Conservation (phyloP, 176 grass and related monocot genomes). For the Paspalum vaginatum region DNA sequence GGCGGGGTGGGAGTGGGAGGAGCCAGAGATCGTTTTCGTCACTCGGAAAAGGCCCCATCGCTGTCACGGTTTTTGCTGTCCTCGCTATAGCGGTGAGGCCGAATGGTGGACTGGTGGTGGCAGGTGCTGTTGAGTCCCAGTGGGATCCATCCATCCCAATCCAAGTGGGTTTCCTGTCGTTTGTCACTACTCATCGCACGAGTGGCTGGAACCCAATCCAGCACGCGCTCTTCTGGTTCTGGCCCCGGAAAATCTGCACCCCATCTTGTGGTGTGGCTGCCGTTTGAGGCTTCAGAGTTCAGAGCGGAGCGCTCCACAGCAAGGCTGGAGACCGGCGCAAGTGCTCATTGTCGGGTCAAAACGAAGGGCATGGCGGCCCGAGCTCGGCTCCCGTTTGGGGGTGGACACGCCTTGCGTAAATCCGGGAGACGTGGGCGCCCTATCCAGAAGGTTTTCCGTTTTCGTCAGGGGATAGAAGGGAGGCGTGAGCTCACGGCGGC, state of each 20-base stretch:
- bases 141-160: constrained; percentile 30
- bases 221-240: background rate
- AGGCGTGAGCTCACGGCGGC: background rate
- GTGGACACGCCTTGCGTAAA: background rate
- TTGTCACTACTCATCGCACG: background rate
- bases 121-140: background rate
- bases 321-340: background rate
- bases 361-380: background rate
- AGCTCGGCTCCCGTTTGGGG: background rate
- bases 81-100: background rate
- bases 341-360: background rate
- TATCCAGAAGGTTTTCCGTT: no score
- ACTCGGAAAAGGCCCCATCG: background rate
- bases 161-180: constrained; percentile 24
- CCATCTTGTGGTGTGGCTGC: constrained; percentile 25
- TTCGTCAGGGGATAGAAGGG: background rate
- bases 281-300: background rate
- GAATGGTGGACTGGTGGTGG: background rate
- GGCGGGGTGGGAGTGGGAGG: background rate
- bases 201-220: background rate
- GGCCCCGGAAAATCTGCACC: constrained; percentile 18
- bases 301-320: background rate
- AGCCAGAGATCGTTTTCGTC: background rate
- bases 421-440: background rate
- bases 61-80: constrained; percentile 12